Evolutionary conservation across 208 protist species (phyloP).

Genomic region (Willaertia magna): DNA sequence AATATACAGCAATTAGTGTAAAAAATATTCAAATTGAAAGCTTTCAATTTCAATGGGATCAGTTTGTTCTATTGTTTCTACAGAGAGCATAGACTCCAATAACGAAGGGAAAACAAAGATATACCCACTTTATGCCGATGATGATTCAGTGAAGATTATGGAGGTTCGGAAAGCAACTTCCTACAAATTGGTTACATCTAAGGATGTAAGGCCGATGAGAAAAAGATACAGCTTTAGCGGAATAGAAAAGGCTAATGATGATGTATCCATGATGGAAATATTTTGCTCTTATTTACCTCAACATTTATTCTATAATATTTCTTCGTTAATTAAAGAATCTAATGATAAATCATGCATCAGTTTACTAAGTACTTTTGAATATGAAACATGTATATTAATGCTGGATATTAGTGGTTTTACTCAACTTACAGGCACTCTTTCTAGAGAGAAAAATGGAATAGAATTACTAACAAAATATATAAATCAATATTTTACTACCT

Average conservation of each 20-base stretch:
- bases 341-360: not conserved
- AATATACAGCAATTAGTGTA: too few relatives aligned
- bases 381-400: not conserved
- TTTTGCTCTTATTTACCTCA: not conserved
- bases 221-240: not conserved
- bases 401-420: not conserved
- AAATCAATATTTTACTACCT: not conserved
- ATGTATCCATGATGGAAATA: not conserved
- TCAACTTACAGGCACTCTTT: not conserved
- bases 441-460: not conserved
- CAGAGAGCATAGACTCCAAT: too few relatives aligned
- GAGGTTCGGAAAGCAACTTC: not conserved
- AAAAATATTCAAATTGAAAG: too few relatives aligned
- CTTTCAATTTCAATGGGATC: too few relatives aligned
- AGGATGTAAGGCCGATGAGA: not conserved
- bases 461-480: not conserved
- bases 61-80: too few relatives aligned
- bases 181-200: not conserved
- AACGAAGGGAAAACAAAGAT: too few relatives aligned
- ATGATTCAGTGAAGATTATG: too few relatives aligned
- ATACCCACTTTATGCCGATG: too few relatives aligned
- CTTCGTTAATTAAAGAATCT: not conserved
- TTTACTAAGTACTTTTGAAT: not conserved
- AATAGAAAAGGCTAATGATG: not conserved
- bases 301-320: not conserved